Evolutionary conservation across 805 yeast species (phyloP).

Genomic region (Millerozyma acaciae): DNA sequence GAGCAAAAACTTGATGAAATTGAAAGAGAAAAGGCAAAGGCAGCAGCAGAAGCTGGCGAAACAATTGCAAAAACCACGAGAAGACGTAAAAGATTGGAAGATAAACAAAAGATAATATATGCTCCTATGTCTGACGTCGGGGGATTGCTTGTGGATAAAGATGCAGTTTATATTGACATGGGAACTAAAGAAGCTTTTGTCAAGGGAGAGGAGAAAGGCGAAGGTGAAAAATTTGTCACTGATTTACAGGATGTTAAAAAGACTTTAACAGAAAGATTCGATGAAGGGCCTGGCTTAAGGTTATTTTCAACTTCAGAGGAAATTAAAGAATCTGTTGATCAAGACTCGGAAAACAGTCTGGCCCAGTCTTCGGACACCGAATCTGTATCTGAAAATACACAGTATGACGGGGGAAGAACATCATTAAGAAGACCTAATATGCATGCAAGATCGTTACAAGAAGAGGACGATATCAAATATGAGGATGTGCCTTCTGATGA

Average conservation of each 20-base stretch:
- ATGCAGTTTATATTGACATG: constrained; percentile 91
- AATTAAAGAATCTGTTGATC: constrained; percentile 34
- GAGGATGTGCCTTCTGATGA: constrained; percentile 39
- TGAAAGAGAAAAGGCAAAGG: constrained; percentile 68
- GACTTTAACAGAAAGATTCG: constrained; percentile 53
- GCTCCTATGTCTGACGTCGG: constrained; percentile 99
- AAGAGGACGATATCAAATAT: constrained; percentile 43
- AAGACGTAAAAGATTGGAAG: constrained; percentile 89
- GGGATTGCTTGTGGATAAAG: constrained; percentile 94
- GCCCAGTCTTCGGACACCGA: constrained; percentile 28
- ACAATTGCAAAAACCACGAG: constrained; percentile 47
- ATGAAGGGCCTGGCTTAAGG: constrained; percentile 66
- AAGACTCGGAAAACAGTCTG: constrained; percentile 34
- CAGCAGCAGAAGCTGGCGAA: constrained; percentile 60
- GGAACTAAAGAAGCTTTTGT: constrained; percentile 56
- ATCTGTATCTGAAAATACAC: constrained; percentile 30
- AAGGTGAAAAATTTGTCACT: constrained; percentile 84
- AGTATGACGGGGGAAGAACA: constrained; percentile 57
- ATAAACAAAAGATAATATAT: constrained; percentile 87
- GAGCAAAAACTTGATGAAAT: constrained; percentile 81
- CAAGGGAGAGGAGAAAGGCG: constrained; percentile 65
- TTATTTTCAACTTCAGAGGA: constrained; percentile 64
- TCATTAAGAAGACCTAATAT: constrained; percentile 53
- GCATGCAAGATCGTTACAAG: constrained; percentile 50
- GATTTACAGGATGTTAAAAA: constrained; percentile 68